Base-by-base conservation (phyloP, 169 alveolate genomes). In the Eimeria sp. region DNA sequence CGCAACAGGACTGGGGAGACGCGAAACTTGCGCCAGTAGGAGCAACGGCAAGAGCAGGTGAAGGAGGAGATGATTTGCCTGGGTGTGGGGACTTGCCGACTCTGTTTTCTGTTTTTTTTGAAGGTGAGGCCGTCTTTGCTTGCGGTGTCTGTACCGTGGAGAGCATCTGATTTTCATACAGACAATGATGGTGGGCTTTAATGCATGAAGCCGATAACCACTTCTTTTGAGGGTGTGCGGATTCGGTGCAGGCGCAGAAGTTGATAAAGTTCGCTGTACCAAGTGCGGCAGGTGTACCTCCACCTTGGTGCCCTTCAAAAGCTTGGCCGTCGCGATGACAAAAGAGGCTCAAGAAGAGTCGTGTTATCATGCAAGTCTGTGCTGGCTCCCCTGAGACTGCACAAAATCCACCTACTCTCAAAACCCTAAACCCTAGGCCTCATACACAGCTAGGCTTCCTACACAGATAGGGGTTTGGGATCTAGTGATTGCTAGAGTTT, bases 241-340 rank as follows among this genome's bases (percentile, higher is more conserved):
- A 16, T 49, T 11, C 43, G n/a, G 9, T 47, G 87, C 84, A 92
- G 96, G 96, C 25, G 89, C 78, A 16, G 96, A 94, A 43, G 89
- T 84, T 47, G 96, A 94, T 54, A 90, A 94, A n/a, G 94, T 94
- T 1, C 63, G 94, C 14, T 94, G 96, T 90, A 61, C 89, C 27
- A 65, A 51, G 22, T 94, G 96, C 93, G 95, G 95, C n/a, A n/a
- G 95, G 75, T 78, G 96, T 25, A 86, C 96, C 14, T 82, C 94
- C n/a, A 67, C 91, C 65, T 67, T 94, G 18, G 96, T 94, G 16
- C 96, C 96, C 16, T 94, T 94, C 94, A 94, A 94, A 34, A 83
- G 91, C 25, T 84, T 94, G 89, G 96, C 96, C 5, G 89, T 94
- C 16, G 96, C 96, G 34, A 94, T 94, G 96, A 94, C 96, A 7